Conservation (phyloP, 345 rosid genomes). For the Firmiana major region DNA sequence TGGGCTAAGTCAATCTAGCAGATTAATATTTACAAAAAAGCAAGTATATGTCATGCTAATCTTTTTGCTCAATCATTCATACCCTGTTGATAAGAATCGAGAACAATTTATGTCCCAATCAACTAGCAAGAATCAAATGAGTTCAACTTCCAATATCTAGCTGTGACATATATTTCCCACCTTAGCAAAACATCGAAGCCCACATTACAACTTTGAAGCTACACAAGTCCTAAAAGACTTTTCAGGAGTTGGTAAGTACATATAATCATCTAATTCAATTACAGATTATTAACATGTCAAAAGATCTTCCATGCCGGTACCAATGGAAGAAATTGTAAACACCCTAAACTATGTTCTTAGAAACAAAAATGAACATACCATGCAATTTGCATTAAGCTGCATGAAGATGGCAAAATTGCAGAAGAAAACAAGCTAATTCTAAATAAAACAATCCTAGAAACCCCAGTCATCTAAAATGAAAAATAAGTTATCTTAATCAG, state of each 20-base stretch:
- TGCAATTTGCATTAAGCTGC: not conserved
- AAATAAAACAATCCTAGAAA: slow-evolving; percentile 15
- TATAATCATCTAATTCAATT: not conserved
- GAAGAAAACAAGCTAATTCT: slow-evolving; percentile 2
- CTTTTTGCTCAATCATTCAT: not conserved
- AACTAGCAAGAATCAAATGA: not conserved
- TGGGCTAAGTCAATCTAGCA: slow-evolving; percentile 21
- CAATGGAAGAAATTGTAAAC: not conserved
- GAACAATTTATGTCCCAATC: not conserved
- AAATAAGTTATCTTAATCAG: not conserved
- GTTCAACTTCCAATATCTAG: not conserved
- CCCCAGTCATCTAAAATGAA: slow-evolving; percentile 1
- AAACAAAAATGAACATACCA: slow-evolving; percentile 12
- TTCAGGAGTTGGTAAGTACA: not conserved
- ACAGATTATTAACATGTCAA: not conserved
- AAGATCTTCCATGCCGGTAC: not conserved
- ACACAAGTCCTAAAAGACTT: not conserved
- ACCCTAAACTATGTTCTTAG: not conserved
- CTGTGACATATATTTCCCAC: not conserved
- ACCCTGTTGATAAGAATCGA: not conserved
- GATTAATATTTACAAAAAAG: slow-evolving; percentile 6
- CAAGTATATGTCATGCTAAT: not conserved
- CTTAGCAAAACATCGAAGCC: not conserved
- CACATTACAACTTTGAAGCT: not conserved
- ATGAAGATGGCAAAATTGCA: not conserved